Base-by-base conservation (phyloP, 202 grass and related monocot species). In the Elaeis oleifera region DNA sequence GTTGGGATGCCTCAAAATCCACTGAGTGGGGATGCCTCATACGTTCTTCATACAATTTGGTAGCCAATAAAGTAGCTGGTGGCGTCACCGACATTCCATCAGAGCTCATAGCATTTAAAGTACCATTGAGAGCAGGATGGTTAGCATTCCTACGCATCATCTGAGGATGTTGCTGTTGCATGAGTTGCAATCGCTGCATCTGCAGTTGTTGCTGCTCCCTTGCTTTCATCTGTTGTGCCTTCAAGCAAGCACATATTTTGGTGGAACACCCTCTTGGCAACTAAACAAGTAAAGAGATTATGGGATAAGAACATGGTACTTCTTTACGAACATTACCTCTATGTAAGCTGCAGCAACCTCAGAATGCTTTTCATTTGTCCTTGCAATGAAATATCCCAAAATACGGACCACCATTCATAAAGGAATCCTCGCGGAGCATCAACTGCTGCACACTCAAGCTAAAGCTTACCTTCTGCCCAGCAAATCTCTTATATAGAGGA, bases 371-470 rank as follows among this genome's bases (percentile, higher is more conserved):
- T 79, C 82, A 22, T 81, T 86, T 53, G 83, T 83, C 74, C 87
- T 85, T 51, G 79, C 79, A 60, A 89, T 82, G 69, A 92, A 66
- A 97, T 92, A 71, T 97, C 94, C 94, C 88, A 92, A 72, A 97
- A 97, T 25, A 97, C 87, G 48, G 94, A 97, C 94, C 94, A 97
- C 94, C 94, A 97, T 65, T 97, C 88, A 49, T 92, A 97, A 58
- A 97, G 88, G 61, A 97, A 97, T 7, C 88, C 88, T 21, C 88
- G 85, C 16, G 94, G 94, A 64, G 94, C 88, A 62, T 97, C 94
- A 73, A 92, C 92, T 4, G 94, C 88, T 90, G 70, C 58, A 49
- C 62, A 75, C 39, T 29, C 18, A 58, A 72, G 11, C 23, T 14
- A 59, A 5, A 1, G 8, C 8, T 44, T 44, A 44, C 36, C 9